phyloP scores from a whole-genome alignment of 192 early-diverging fungal genomes.

The Spizellomyces sp. region DNA sequence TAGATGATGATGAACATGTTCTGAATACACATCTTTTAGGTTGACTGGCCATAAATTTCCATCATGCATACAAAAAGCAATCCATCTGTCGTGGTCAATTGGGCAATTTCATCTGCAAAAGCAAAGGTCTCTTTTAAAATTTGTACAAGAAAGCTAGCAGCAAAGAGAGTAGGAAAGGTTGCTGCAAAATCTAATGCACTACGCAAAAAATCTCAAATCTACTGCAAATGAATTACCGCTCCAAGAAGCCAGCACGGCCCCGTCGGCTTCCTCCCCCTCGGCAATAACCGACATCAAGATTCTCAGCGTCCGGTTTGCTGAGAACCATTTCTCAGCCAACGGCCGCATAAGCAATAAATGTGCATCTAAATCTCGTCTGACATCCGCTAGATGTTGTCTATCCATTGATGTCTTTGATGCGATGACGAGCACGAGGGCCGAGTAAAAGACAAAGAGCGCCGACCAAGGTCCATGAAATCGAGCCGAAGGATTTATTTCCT shows the following conservation, averaged over 20 bases:
- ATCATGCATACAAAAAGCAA: too few relatives aligned
- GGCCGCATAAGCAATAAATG: not conserved
- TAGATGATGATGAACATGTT: too few relatives aligned
- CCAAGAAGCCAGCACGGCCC: not conserved
- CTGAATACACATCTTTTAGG: too few relatives aligned
- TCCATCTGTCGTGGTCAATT: too few relatives aligned
- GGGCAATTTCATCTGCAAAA: too few relatives aligned
- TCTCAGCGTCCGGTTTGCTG: not conserved
- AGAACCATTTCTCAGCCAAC: slow-evolving; percentile 10
- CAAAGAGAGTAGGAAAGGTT: not conserved
- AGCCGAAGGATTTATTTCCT: not conserved
- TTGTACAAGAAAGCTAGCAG: not conserved
- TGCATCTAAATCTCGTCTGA: slow-evolving; percentile 13
- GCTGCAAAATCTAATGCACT: not conserved
- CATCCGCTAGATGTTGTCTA: not conserved
- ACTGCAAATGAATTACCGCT: not conserved
- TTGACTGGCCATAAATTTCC: too few relatives aligned
- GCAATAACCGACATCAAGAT: slow-evolving; percentile 12
- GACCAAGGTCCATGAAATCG: slow-evolving; percentile 12
- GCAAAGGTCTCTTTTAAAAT: too few relatives aligned
- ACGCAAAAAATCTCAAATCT: not conserved
- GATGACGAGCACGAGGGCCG: slow-evolving; percentile 22
- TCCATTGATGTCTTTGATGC: not conserved
- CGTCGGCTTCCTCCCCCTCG: slow-evolving; percentile 5
- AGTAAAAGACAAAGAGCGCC: slow-evolving; percentile 12